A percentile compares a stretch with the other conserved stretches of the same genome.
These are phyloP conservation scores for Suhomyces faveliae DNA, from an alignment of 805 yeast species.

Conservation along the genomic window DNA sequence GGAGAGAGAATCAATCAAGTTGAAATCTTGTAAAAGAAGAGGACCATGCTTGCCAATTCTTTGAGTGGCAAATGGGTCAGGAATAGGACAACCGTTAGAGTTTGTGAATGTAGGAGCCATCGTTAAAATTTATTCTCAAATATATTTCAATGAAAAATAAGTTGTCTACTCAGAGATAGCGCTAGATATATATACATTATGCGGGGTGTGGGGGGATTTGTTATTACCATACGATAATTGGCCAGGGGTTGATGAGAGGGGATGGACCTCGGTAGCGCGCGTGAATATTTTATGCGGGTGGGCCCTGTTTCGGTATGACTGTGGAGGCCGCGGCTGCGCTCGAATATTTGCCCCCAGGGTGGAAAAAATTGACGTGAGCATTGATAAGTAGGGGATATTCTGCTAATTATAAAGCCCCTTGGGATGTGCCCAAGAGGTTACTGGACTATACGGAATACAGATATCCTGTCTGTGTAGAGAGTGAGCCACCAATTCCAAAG, in stretches of 20 bases:
- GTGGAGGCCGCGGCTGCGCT: background rate
- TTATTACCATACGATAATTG: slow-evolving; percentile 2
- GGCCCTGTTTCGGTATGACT: background rate
- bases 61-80: slow-evolving; percentile 60
- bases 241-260: slow-evolving; percentile 1
- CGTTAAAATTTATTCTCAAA: background rate
- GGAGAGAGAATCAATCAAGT: slow-evolving; percentile 53
- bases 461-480: background rate
- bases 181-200: slow-evolving; percentile 1
- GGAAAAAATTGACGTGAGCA: too few relatives aligned
- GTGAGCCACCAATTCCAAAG: background rate
- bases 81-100: slow-evolving; percentile 73
- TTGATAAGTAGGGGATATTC: background rate
- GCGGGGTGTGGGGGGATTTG: slow-evolving; percentile 5
- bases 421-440: too few relatives aligned
- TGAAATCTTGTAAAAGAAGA: slow-evolving; percentile 55
- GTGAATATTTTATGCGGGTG: background rate
- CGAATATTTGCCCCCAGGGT: too few relatives aligned
- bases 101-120: slow-evolving; percentile 67
- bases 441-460: background rate
- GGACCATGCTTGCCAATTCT: slow-evolving; percentile 59
- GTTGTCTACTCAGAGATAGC: background rate
- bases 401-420: background rate
- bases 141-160: background rate
- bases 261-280: slow-evolving; percentile 2